Base-by-base conservation (phyloP, 192 early-diverging fungal species). In the Piromyces sp. region DNA sequence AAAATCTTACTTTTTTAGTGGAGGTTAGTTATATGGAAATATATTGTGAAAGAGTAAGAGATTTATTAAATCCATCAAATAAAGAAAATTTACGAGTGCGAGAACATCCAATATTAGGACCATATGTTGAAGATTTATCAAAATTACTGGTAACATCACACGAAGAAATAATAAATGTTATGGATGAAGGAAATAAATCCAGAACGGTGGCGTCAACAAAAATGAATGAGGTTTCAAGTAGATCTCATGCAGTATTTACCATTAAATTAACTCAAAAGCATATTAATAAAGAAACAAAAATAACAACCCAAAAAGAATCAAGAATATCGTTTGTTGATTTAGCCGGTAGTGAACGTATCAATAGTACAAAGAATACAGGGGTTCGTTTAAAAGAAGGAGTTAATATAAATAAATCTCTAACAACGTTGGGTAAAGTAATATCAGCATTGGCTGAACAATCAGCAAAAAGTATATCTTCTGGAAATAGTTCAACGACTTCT, bases 331-430 rank as follows among this genome's bases (percentile, higher is more conserved):
- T 98, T 80, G 95, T 98, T 0, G 96, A 98, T 89, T 88, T 98
- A 80, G 96, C 96, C 5, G 96, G 96, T 82, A 94, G 93, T 87
- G 96, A 98, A 86, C 91, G 96, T 28, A 95, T 95, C 4, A 92
- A 93, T 83, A 85, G 92, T 36, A 96, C 96, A 11, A 93, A 93
- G 82, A 94, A 94, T 0, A 94, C 94, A 0, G 96, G 96, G 5
- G 84, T 86, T 79, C 89, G 96, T 15, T 84, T 97, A 15, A 95
- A 94, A 82, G 96, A 98, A 87, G 96, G 95, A 30, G 95, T 94
- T 17, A 95, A 95, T 79, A 98, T 98, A 88, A 98, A 98, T 87
- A 94, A 94, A 83, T 95, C 94, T 16, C 86, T 98, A 30, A 95
- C 95, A 0, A 93, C 95, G 0, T 87, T 98, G 33, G 96, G 96